These are phyloP conservation scores for Benincasa hispida DNA, from an alignment of 306 rosid genomes.

Conservation along the genomic window DNA sequence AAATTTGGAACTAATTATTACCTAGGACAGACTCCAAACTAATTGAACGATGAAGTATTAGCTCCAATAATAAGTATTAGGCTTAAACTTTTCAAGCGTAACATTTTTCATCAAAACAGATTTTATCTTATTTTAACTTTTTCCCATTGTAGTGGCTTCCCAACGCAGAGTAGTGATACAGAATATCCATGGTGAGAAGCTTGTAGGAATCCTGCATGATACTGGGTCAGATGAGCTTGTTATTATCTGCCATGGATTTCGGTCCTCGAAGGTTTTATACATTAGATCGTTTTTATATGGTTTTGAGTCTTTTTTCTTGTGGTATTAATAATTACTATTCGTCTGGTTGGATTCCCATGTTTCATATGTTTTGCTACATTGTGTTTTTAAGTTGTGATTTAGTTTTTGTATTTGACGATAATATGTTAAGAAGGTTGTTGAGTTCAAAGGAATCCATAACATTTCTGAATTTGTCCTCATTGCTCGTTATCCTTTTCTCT, in stretches of 20 bases:
- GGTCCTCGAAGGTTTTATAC: slow-evolving; percentile 56
- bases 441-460: neutral
- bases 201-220: slow-evolving; percentile 65
- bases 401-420: neutral
- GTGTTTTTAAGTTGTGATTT: neutral
- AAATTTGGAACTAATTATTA: neutral
- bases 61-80: neutral
- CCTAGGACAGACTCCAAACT: neutral
- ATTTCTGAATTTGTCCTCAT: neutral
- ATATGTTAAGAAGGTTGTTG: neutral
- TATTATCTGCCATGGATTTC: slow-evolving; percentile 77
- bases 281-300: neutral
- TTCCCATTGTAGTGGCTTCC: slow-evolving; percentile 16
- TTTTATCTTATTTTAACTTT: neutral
- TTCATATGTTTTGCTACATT: neutral
- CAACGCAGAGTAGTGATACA: slow-evolving; percentile 22
- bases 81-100: neutral
- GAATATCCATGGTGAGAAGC: slow-evolving; percentile 57
- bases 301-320: neutral
- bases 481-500: neutral
- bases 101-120: neutral
- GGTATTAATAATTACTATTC: neutral
- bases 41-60: too few relatives aligned
- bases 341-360: neutral
- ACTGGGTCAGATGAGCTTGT: slow-evolving; percentile 47